Evolutionary conservation across 2,329 filamentous ascomycete genomes (phyloP), one percentile per base, ranked within the genome.

Genomic region (Piedraia hortae): DNA sequence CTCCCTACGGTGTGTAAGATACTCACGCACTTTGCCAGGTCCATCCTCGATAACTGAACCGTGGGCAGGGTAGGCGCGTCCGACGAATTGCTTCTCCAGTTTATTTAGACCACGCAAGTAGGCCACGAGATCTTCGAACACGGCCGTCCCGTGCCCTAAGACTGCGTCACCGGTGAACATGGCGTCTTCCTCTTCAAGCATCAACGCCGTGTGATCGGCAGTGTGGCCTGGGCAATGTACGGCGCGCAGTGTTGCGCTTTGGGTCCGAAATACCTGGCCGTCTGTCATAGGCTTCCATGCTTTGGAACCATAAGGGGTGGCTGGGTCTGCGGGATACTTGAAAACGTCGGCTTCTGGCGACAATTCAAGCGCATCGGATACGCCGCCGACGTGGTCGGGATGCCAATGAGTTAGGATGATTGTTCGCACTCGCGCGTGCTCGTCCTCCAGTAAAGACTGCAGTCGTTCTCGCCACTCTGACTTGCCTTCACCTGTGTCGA

Each of bases 381-480:
- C 59, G 5, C 85, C 85, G 12, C 66, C 62, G 4, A 67, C 58
- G 39, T 97, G 85, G 39, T 97, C 85, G 18, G 51, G 59, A 40
- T 97, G 85, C 77, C 80, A 89, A 44, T 97, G 85, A 0, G 80
- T 88, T 21, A 97, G 53, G 11, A 97, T 53, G 0, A 67, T 65
- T 10, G 55, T 50, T n/a, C 62, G 53, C 12, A 93, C 51, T 0
- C 53, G 59, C 10, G 70, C 69, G 12, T 65, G 56, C 41, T 89
- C 73, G 12, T 62, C 47, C 4, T 52, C 43, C 3, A 93, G 54
- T 0, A 68, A 61, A 3, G 53, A 47, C 30, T 60, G 58, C 16
- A 97, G 47, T 0, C 61, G 57, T 0, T 54, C 44, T 18, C 63
- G 54, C 82, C 82, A 97, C 15, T 59, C 54, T 2, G 66, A 60